Evolutionary conservation across 2,329 filamentous ascomycete genomes (phyloP), one percentile per base, ranked within the genome.

Genomic region (Claviceps maximensis): DNA sequence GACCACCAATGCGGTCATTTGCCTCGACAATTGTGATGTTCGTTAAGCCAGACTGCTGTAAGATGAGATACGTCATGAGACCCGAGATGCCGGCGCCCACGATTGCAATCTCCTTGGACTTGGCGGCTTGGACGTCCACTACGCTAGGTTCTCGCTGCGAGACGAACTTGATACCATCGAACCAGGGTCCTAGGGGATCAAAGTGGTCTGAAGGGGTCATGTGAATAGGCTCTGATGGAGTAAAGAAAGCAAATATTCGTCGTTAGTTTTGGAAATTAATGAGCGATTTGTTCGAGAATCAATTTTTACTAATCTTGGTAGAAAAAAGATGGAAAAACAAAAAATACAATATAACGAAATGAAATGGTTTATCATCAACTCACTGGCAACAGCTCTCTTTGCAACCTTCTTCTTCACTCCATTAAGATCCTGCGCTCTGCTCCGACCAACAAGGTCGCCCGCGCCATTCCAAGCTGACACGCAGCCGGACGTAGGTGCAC

Each of bases 81-180:
- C 82, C 82, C 2, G 78, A 71, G 75, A 85, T 84, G 8, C 82
- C 82, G 12, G 76, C 82, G 15, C 83, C 83, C 4, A 85, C 69
- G 47, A 86, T 85, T 50, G 74, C 82, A 55, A 86, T 73, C 46
- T 84, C 85, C 25, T 57, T 58, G 23, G 17, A 23, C 23, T 60
- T 60, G 47, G 58, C 57, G 10, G 51, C 53, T n/a, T 54, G 33
- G 21, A 57, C 55, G 21, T 56, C 36, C 4, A 57, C 49, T 3
- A 71, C 66, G 48, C 72, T 70, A 15, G 78, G 72, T 56, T 79
- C 69, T 58, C 78, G 80, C 27, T 73, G 68, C 55, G 77, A 64
- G 44, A 84, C 71, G 54, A 80, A 74, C 49, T 72, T 74, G 19
- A 84, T 80, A 13, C 80, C 81, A 59, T 84, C 78, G 55, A 84